These are phyloP conservation scores for Ceratobasidium theobromae DNA, from an alignment of 1,284 basidiomycete species.

Conservation along the genomic window DNA sequence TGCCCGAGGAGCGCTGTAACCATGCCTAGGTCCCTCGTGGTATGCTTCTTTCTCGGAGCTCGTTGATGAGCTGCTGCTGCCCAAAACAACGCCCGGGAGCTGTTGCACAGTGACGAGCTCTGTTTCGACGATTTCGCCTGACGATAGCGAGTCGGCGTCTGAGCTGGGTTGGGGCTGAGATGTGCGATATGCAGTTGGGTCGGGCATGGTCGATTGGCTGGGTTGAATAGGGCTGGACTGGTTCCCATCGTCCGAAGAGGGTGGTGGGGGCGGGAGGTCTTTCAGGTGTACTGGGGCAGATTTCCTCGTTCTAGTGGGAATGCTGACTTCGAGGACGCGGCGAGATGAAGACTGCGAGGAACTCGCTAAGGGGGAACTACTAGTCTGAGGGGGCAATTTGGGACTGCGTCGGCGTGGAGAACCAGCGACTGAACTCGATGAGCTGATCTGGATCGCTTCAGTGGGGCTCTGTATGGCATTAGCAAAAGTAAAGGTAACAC, in stretches of 20 bases:
- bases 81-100: constrained; percentile 1
- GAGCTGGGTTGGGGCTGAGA: neutral
- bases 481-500: neutral
- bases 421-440: neutral
- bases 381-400: no score
- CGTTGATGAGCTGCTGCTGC: constrained; percentile 3
- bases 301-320: no score
- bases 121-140: constrained; percentile 3
- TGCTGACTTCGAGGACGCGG: no score
- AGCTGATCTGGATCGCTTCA: neutral
- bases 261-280: no score
- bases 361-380: no score
- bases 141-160: constrained; percentile 7
- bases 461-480: no score
- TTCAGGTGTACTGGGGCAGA: no score
- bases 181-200: neutral
- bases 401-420: no score
- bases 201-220: neutral
- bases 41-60: neutral
- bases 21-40: neutral
- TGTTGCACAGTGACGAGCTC: neutral
- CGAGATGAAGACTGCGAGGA: no score
- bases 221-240: neutral
- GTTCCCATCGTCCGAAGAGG: no score
- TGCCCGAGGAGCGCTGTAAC: no score